Base-by-base conservation (phyloP, 1,139 yeast genomes). In the Pichia sp. region DNA sequence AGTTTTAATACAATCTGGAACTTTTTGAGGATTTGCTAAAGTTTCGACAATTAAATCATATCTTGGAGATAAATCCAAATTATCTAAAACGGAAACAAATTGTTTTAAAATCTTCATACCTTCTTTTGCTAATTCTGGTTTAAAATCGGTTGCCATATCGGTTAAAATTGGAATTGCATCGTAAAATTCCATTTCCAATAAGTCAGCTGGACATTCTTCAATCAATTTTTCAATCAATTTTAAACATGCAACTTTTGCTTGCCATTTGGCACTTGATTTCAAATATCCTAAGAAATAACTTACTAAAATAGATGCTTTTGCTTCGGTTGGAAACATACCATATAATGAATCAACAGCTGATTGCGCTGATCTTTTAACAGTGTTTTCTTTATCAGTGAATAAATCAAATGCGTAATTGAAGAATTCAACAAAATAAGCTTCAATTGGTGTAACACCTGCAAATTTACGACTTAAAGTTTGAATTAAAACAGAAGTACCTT, bases 131-230 rank as follows among this genome's bases (percentile, higher is more conserved):
- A 92, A 76, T 69, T 92, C 98, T 2, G 97, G 96, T 71, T 92
- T 92, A 76, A 92, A 88, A 68, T 92, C 98, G 52, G 95, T 92
- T 57, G 96, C 80, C 68, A 84, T 77, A 66, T 87, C 95, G 40
- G 96, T 87, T 59, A 92, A 75, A 9, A 85, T 77, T 25, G 98
- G 98, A 26, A 92, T 80, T 11, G 87, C 78, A 51, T 77, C 79
- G 53, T 83, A 80, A 67, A 92, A 90, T 57, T 82, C 80, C 62
- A 83, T 68, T 68, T 92, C 97, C 59, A 92, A 71, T 58, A 87
- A 73, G 68, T 92, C 97, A 40, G 85, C 80, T 47, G 97, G 95
- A 43, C 85, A 82, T 44, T 85, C 89, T 51, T 80, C 87, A 51
- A 86, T 74, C 49, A 90, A 74, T 62, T 75, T 82, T 62, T 88